A percentile compares a stretch with the other conserved stretches of the same genome.
Conservation (phyloP, 2,329 filamentous ascomycete genomes). For the Stemphylium lycopersici region DNA sequence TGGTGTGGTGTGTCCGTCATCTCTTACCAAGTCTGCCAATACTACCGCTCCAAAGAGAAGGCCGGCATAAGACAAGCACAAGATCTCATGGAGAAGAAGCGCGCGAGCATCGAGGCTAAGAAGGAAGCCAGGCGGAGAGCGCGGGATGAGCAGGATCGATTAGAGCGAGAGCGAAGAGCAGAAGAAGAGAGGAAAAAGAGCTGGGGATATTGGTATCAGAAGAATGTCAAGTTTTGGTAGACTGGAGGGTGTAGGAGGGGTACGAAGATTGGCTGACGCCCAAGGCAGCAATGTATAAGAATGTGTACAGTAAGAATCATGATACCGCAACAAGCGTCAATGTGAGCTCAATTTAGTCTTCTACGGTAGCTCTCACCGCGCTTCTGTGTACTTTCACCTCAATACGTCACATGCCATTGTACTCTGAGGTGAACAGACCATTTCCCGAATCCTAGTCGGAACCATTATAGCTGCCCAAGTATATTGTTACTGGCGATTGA, state of each 20-base stretch:
- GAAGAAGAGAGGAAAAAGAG: constrained; percentile 45
- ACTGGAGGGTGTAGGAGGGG: neutral
- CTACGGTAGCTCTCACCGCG: neutral
- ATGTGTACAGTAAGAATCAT: constrained; percentile 7
- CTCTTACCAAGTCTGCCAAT: constrained; percentile 85
- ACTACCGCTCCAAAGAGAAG: constrained; percentile 73
- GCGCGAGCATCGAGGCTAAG: constrained; percentile 56
- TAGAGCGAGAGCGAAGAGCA: constrained; percentile 31
- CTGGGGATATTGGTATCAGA: constrained; percentile 47
- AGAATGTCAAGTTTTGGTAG: constrained; percentile 47
- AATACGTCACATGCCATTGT: too few relatives aligned
- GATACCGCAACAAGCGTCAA: neutral
- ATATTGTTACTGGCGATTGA: too few relatives aligned
- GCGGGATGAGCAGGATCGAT: constrained; percentile 51
- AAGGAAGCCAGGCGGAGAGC: constrained; percentile 53
- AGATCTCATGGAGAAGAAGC: constrained; percentile 78
- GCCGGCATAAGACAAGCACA: constrained; percentile 85
- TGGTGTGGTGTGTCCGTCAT: constrained; percentile 73
- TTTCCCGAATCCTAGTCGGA: too few relatives aligned
- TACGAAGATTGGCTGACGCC: neutral
- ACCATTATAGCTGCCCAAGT: too few relatives aligned
- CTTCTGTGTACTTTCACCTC: too few relatives aligned
- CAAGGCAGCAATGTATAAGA: constrained; percentile 32
- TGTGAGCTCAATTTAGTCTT: neutral
- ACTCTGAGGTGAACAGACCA: too few relatives aligned